These are phyloP conservation scores for Microbotryum scabiosae DNA, from an alignment of 1,284 basidiomycete genomes.

Conservation along the genomic window DNA sequence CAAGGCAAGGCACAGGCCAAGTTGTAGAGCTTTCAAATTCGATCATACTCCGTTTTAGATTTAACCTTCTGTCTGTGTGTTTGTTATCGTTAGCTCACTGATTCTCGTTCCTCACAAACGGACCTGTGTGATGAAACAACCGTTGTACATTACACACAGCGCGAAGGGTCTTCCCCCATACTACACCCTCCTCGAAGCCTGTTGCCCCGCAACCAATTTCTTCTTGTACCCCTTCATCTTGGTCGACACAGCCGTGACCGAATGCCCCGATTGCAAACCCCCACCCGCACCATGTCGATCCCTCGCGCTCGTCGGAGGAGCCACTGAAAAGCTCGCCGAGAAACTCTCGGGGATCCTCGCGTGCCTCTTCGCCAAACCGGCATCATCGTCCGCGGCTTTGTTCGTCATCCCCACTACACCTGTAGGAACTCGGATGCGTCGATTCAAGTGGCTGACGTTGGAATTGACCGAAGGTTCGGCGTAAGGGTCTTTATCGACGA, in stretches of 20 bases:
- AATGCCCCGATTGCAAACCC: conserved; percentile 1
- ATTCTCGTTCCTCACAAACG: too few relatives aligned
- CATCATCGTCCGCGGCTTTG: neutral
- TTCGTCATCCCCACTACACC: neutral
- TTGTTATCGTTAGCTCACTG: too few relatives aligned
- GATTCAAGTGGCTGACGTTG: conserved; percentile 32
- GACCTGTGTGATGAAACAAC: too few relatives aligned
- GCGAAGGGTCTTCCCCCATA: too few relatives aligned
- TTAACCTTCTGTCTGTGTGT: too few relatives aligned
- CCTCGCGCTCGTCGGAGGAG: conserved; percentile 9
- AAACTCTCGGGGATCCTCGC: conserved; percentile 27
- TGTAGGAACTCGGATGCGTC: neutral
- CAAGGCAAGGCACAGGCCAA: conserved; percentile 2
- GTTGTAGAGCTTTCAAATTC: conserved; percentile 2
- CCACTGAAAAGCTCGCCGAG: conserved; percentile 19
- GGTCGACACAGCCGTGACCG: conserved; percentile 8
- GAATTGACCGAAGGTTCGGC: conserved; percentile 45
- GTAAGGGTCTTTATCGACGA: conserved; percentile 52
- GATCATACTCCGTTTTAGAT: too few relatives aligned
- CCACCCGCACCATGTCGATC: neutral
- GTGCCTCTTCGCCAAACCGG: conserved; percentile 8
- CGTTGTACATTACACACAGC: too few relatives aligned
- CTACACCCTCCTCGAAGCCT: conserved; percentile 15
- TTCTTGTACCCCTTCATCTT: conserved; percentile 29
- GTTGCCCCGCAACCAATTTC: conserved; percentile 20